phyloP scores from a whole-genome alignment of 1,139 yeast species.

The Diutina neorugosa region DNA sequence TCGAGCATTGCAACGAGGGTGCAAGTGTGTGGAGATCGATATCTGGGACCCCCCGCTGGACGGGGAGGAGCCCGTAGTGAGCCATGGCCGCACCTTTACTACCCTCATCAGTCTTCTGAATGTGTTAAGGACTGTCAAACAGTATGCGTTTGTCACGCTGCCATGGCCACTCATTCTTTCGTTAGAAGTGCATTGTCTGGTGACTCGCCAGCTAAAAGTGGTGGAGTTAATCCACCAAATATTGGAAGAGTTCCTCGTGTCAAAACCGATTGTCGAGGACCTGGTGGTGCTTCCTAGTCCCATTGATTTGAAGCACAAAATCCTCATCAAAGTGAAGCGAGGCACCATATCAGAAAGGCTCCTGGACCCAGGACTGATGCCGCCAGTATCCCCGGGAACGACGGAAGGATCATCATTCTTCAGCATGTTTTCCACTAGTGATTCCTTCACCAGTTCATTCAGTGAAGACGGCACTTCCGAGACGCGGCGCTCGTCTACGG shows the following conservation, averaged over 20 bases:
- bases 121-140: slow-evolving; percentile 61
- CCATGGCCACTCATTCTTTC: slow-evolving; percentile 84
- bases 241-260: slow-evolving; percentile 49
- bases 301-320: slow-evolving; percentile 47
- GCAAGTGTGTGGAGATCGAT: slow-evolving; percentile 87
- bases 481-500: neutral
- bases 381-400: slow-evolving; percentile 7
- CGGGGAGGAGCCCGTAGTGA: slow-evolving; percentile 62
- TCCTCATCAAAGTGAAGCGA: slow-evolving; percentile 70
- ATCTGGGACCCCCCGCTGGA: slow-evolving; percentile 70
- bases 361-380: slow-evolving; percentile 10
- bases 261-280: slow-evolving; percentile 22
- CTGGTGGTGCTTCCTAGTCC: slow-evolving; percentile 54
- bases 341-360: slow-evolving; percentile 12
- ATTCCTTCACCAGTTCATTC: slow-evolving; percentile 28
- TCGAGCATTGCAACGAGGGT: slow-evolving; percentile 81
- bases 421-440: slow-evolving; percentile 6
- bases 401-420: neutral
- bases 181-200: slow-evolving; percentile 69
- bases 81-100: slow-evolving; percentile 81
- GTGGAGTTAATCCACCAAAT: slow-evolving; percentile 38
- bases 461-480: slow-evolving; percentile 29
- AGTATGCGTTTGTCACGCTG: slow-evolving; percentile 76
- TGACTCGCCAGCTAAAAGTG: slow-evolving; percentile 49
- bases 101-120: slow-evolving; percentile 55